Percentiles rank a stretch among this genome's conserved stretches.
Evolutionary conservation across 352 stramenopile species (phyloP).

Genomic region (Plasmopara muralis): DNA sequence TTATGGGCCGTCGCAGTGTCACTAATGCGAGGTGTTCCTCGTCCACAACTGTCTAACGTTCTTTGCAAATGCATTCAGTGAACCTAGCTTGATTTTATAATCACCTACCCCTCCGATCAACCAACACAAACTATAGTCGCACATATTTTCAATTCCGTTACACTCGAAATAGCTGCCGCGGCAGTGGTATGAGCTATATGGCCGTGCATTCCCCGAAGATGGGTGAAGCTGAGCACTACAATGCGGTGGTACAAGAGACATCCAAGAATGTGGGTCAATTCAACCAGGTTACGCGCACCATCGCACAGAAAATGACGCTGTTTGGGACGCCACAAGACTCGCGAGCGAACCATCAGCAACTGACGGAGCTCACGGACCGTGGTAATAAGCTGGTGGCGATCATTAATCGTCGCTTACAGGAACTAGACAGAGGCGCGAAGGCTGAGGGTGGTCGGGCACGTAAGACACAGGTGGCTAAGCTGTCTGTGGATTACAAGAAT

Average conservation of each 20-base stretch:
- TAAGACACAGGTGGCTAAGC: constrained; percentile 47
- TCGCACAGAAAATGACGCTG: constrained; percentile 59
- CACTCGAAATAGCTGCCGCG: constrained; percentile 11
- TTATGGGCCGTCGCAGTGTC: background rate
- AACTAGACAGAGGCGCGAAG: constrained; percentile 32
- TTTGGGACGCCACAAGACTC: constrained; percentile 53
- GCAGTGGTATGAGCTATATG: constrained; percentile 33
- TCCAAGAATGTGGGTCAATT: constrained; percentile 53
- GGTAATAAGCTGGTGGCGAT: constrained; percentile 53
- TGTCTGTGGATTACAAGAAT: constrained; percentile 57
- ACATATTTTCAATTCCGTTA: background rate
- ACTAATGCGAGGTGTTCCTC: background rate
- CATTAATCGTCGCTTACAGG: constrained; percentile 49
- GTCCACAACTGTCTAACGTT: too few relatives aligned
- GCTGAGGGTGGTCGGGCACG: constrained; percentile 32
- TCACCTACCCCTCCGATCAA: background rate
- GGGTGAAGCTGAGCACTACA: constrained; percentile 46
- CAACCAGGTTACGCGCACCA: constrained; percentile 48
- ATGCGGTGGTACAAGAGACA: constrained; percentile 46
- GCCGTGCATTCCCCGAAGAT: constrained; percentile 42
- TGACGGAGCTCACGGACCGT: constrained; percentile 50
- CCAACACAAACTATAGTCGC: background rate
- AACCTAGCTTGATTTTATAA: background rate
- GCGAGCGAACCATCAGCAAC: constrained; percentile 51
- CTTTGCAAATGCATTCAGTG: too few relatives aligned